phyloP scores from a whole-genome alignment of 306 rosid species.

The Trifolium fragiferum region DNA sequence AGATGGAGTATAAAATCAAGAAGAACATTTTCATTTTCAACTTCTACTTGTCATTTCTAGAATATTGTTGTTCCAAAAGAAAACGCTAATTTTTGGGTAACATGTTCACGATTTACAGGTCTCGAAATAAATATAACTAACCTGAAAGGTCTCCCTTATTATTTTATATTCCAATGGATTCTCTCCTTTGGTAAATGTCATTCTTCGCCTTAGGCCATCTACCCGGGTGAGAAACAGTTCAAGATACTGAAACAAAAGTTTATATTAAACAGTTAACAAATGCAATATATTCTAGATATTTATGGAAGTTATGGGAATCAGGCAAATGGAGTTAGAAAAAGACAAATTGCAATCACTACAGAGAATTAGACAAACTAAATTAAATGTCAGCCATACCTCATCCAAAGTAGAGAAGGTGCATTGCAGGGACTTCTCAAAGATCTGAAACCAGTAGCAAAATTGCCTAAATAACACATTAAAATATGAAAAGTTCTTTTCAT shows the following conservation, averaged over 20 bases:
- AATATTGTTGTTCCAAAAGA: background rate
- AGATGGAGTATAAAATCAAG: constrained; percentile 11
- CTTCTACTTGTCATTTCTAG: constrained; percentile 26
- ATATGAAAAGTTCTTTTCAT: background rate
- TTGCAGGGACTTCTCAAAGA: constrained; percentile 72
- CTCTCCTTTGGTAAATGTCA: constrained; percentile 53
- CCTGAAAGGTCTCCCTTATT: constrained; percentile 86
- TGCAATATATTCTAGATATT: constrained; percentile 17
- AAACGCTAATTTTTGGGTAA: background rate
- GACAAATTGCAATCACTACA: constrained; percentile 10
- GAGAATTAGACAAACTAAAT: constrained; percentile 6
- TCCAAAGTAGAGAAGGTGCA: constrained; percentile 74
- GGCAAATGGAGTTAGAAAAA: background rate
- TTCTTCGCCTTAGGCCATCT: constrained; percentile 92
- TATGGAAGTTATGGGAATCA: constrained; percentile 5
- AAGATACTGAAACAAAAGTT: constrained; percentile 64
- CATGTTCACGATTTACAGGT: background rate
- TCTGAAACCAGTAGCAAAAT: constrained; percentile 56
- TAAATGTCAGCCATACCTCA: constrained; percentile 60
- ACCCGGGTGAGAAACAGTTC: constrained; percentile 86
- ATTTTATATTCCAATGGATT: constrained; percentile 58
- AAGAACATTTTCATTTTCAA: constrained; percentile 2
- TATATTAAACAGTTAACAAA: constrained; percentile 30
- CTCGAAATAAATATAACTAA: constrained; percentile 45
- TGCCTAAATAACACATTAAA: constrained; percentile 27